These are phyloP conservation scores for Inga leiocalycina DNA, from an alignment of 306 rosid genomes.

Conservation along the genomic window DNA sequence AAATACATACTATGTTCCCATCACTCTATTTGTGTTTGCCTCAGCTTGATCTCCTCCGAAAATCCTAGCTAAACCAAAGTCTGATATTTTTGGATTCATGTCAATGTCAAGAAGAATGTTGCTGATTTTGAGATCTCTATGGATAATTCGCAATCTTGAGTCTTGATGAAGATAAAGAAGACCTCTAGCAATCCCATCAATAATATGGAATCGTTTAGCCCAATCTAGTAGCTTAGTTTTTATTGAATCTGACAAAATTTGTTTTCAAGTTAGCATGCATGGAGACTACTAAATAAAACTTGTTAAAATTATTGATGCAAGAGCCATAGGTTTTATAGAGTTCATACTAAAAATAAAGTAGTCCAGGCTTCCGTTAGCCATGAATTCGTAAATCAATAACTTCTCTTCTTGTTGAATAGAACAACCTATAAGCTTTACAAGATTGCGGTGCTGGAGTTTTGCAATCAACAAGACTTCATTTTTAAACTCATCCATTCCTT, in stretches of 20 bases:
- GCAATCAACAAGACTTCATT: conserved; percentile 50
- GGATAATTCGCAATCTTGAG: conserved; percentile 55
- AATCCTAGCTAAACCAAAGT: conserved; percentile 53
- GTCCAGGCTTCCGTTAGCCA: not conserved
- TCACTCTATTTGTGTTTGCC: conserved; percentile 49
- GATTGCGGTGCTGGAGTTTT: conserved; percentile 59
- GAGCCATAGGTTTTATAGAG: not conserved
- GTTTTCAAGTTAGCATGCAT: not conserved
- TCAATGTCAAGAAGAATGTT: conserved; percentile 59
- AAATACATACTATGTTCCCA: conserved; percentile 49
- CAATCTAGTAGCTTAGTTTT: conserved; percentile 43
- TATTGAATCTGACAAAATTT: conserved; percentile 29
- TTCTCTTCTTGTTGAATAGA: conserved; percentile 48
- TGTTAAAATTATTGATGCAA: not conserved
- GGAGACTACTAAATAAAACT: not conserved
- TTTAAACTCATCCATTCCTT: conserved; percentile 59
- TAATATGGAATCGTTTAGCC: conserved; percentile 43
- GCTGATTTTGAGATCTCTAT: conserved; percentile 55
- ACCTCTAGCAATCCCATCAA: conserved; percentile 47
- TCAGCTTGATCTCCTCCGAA: conserved; percentile 47
- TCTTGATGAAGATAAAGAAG: conserved; percentile 60
- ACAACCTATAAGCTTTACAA: conserved; percentile 62
- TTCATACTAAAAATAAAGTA: conserved; percentile 39
- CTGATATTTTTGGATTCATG: conserved; percentile 58
- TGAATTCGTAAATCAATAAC: conserved; percentile 46